Conservation (phyloP, 2,329 filamentous ascomycete species). For the Cryphonectria radicalis region DNA sequence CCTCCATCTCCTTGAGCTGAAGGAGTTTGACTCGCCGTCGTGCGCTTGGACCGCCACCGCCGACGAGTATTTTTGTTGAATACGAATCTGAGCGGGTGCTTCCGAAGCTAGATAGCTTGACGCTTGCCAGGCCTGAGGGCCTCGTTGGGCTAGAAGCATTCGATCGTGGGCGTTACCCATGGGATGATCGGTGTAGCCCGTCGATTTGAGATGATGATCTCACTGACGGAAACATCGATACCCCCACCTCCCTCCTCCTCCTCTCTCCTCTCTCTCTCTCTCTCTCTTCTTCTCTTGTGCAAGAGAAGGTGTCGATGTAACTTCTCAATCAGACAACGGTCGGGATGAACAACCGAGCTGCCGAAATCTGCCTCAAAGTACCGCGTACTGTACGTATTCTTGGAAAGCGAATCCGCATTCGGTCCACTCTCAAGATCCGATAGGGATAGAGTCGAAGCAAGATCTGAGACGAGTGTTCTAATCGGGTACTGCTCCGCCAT, state of each 20-base stretch:
- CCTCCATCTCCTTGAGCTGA: background rate
- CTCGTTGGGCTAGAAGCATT: background rate
- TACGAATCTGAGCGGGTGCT: background rate
- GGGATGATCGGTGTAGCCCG: background rate
- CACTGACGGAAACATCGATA: background rate
- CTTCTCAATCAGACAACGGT: background rate
- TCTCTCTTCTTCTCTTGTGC: background rate
- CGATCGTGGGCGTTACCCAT: background rate
- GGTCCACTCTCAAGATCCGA: background rate
- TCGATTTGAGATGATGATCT: background rate
- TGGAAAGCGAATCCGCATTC: background rate
- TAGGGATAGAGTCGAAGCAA: background rate
- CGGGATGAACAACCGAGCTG: background rate
- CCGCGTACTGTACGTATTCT: background rate
- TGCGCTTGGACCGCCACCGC: background rate
- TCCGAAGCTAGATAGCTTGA: background rate
- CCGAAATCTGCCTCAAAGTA: background rate
- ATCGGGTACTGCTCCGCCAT: background rate
- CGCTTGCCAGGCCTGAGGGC: background rate
- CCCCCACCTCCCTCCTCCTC: background rate
- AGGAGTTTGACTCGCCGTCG: background rate
- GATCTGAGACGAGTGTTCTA: constrained; percentile 5
- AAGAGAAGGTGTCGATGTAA: background rate
- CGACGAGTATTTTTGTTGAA: background rate
- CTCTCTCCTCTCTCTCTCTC: too few relatives aligned